Evolutionary conservation across 352 stramenopile genomes (phyloP), one percentile per base, ranked within the genome.

Genomic region (Phytophthora gonapodyides): DNA sequence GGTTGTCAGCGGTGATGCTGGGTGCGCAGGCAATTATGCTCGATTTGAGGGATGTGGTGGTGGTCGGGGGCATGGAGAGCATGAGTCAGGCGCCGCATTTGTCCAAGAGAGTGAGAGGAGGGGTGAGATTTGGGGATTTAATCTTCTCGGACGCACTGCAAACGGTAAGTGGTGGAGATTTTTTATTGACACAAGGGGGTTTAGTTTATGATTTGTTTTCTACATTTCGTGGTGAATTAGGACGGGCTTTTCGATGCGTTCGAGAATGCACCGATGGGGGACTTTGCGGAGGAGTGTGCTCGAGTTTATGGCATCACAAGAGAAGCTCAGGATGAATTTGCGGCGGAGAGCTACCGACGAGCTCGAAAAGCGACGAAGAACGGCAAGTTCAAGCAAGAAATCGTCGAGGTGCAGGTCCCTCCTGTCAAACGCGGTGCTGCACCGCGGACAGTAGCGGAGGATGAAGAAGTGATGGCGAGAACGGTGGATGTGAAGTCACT

Each of bases 71-170:
- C 12, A 97, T 98, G 78, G 96, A 99, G 78, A 96, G 75, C 69
- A 99, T 99, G 97, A 95, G 78, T 33, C 97, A 99, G 47, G 88
- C 93, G 34, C 97, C 96, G 17, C 92, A 99, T 72, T 57, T 99
- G 34, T 84, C 76, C 19, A 80, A 82, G 46, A 89, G 88, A 44
- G 64, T 64, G 9, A 79, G 96, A 16, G 79, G 64, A 1, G 96
- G 94, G 9, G 86, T 76, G 38, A 76, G 82, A 36, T 89, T 98
- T 31, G 96, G 96, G 7, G 73, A 98, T 64, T 71, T 84, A 34
- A 73, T 88, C 38, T 79, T 98, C 41, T 74, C 97, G 3, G 96
- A 99, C 68, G 92, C 78, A 40, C 73, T 91, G 36, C 80, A 89
- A 45, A 78, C 70, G 44, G 80, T 91, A 56, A 21, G 44, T 36